phyloP scores from a whole-genome alignment of 331 rosid genomes.

The Prunus yedoensis region DNA sequence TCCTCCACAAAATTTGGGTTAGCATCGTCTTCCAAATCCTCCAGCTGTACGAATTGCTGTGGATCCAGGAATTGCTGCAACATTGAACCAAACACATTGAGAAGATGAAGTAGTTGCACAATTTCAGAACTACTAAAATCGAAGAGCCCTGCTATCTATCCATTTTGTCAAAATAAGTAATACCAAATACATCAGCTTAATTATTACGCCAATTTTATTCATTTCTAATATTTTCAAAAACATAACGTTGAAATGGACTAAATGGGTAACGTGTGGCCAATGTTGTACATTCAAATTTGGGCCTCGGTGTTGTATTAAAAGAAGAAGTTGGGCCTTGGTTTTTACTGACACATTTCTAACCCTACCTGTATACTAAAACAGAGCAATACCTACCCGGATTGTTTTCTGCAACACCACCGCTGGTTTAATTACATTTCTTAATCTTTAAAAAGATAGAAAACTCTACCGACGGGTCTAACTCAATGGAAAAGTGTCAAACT shows the following conservation, averaged over 20 bases:
- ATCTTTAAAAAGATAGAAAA: too few relatives aligned
- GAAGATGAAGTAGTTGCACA: neutral
- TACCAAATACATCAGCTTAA: too few relatives aligned
- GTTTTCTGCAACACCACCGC: neutral
- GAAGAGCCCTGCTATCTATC: too few relatives aligned
- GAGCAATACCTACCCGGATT: neutral
- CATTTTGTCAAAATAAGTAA: too few relatives aligned
- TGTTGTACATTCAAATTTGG: neutral
- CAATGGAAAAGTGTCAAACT: too few relatives aligned
- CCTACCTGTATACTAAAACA: neutral
- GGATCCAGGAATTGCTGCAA: conserved; percentile 69
- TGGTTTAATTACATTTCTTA: too few relatives aligned
- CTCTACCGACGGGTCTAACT: too few relatives aligned
- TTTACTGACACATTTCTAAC: neutral
- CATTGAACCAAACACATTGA: conserved; percentile 4
- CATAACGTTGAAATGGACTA: neutral
- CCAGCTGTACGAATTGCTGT: conserved; percentile 74
- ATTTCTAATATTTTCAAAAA: too few relatives aligned
- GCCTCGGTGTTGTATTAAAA: neutral
- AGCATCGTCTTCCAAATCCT: conserved; percentile 56
- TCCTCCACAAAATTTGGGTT: conserved; percentile 83
- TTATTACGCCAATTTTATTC: too few relatives aligned
- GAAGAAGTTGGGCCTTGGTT: neutral
- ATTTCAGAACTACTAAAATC: too few relatives aligned
- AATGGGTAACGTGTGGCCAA: neutral